Base-by-base conservation (phyloP, 148 eudicot genomes). In the Rhododendron vialii region DNA sequence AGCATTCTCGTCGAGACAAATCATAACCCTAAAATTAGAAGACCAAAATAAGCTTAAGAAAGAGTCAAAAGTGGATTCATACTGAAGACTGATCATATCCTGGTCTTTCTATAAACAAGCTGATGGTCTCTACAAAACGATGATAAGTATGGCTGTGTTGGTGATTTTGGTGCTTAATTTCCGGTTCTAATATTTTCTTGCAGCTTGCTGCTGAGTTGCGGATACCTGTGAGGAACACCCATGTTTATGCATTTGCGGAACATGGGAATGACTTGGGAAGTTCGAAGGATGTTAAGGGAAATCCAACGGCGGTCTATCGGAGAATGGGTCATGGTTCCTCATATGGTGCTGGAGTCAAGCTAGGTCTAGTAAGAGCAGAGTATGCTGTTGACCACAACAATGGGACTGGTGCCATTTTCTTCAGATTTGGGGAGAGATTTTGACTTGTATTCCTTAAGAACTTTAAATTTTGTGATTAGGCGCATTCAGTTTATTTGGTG, bases 391-490 rank as follows among this genome's bases (percentile, higher is more conserved):
- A 97, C 83, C 95, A 94, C 85, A 95, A 95, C 86, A 91, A 98
- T 18, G 98, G 98, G 22, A 93, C 95, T 57, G 99, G 99, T 47
- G 88, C 96, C 3, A 53, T 97, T 53, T 97, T 97, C 93, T 95
- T 95, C 93, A 88, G 96, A 57, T 94, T 95, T 84, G 99, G 99
- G 28, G 99, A 97, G 94, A 93, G 99, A 90, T 97, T 95, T 90
- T 97, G 87, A 92, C 59, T 38, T n/a, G 33, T 43, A 3, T 57
- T 75, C 57, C 12, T 33, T 8, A 85, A n/a, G 82, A 74, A 45
- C 2, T n/a, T 55, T 14, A 86, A 74, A 57, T 82, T 82, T 86
- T 86, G 75, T n/a, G 75, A 57, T 55, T 71, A 85, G 75, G 75
- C 26, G 36, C 36, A 63, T 65, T 85, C 75, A 61, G 11, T 47